Evolutionary conservation across 148 eudicot genomes (phyloP).

Genomic region (Silene conica): DNA sequence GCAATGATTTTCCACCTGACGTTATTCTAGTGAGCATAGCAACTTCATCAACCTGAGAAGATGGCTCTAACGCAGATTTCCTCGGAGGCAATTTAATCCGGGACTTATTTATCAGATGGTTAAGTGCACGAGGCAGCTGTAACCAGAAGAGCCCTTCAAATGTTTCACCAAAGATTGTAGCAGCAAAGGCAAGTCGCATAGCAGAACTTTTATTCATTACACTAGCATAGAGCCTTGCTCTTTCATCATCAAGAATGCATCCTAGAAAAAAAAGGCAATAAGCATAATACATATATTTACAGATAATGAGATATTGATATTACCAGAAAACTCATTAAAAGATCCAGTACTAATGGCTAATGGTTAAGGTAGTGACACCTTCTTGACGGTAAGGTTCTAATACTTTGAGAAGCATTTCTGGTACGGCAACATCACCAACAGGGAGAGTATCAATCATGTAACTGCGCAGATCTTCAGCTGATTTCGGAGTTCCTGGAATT

Average conservation of each 20-base stretch:
- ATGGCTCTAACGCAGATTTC: slow-evolving; percentile 40
- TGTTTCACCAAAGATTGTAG: slow-evolving; percentile 92
- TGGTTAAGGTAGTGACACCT: slow-evolving; percentile 40
- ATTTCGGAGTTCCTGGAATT: slow-evolving; percentile 44
- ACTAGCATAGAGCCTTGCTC: slow-evolving; percentile 73
- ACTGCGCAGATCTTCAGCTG: slow-evolving; percentile 78
- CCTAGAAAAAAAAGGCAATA: slow-evolving; percentile 35
- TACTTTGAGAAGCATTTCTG: slow-evolving; percentile 96
- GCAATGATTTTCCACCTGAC: slow-evolving; percentile 61
- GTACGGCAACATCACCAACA: slow-evolving; percentile 84
- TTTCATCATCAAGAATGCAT: slow-evolving; percentile 89
- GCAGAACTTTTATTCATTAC: slow-evolving; percentile 66
- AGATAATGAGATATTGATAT: not conserved
- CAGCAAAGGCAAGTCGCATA: slow-evolving; percentile 87
- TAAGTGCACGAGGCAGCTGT: slow-evolving; percentile 80
- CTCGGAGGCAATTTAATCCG: slow-evolving; percentile 52
- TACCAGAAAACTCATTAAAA: not conserved
- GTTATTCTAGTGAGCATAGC: slow-evolving; percentile 69
- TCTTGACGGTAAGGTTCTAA: slow-evolving; percentile 92
- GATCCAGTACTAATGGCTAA: slow-evolving; percentile 14
- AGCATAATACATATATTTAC: slow-evolving; percentile 18
- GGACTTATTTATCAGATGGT: slow-evolving; percentile 64
- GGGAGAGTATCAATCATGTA: slow-evolving; percentile 71
- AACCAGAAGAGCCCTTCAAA: slow-evolving; percentile 94
- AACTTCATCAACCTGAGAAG: slow-evolving; percentile 58